Base-by-base conservation (phyloP, 2,329 filamentous ascomycete species). In the Bipolaris sorokiniana region DNA sequence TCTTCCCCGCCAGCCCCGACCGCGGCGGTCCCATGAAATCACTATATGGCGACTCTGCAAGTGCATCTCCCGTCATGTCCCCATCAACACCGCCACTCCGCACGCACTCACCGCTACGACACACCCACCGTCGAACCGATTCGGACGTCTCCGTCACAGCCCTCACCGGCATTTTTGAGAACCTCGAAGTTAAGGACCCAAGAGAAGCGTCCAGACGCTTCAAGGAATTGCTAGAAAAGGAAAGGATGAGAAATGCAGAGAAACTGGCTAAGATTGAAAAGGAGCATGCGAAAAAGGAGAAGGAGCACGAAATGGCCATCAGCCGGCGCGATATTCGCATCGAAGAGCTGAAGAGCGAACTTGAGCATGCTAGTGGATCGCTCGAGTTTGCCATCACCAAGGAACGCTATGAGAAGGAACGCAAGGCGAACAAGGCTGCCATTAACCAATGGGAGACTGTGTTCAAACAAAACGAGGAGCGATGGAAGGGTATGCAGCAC, bases 161-260 rank as follows among this genome's bases (percentile, higher is more conserved):
- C 38, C 76, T 83, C 69, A 88, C 90, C 61, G 87, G 85, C 69
- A 89, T 90, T 75, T 91, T 91, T 76, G 90, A 91, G 78, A 84
- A 82, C 55, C 81, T 91, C 34, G 84, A 88, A 55, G 78, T 83
- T 55, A 78, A 79, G 68, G 81, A 83, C 66, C 74, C 75, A 52
- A 76, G 80, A 47, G 79, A 81, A 64, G 72, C 76, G 59, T 75
- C 76, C 51, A 75, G 76, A 51, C 76, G 76, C 52, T 78, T 80
- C 59, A 77, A 80, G 58, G 71, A 77, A 9, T 75, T 79, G 48
- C 58, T 82, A 34, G 72, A 77, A 36, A 76, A 79, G 49, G 77
- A 80, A 16, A 77, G 79, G 62, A 74, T 77, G 54, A 70, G 65
- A 37, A 68, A 72, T 48, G 57, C 61, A 5, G 58, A 60, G 20